A percentile compares a stretch with the other conserved stretches of the same genome.
Conservation (phyloP, 164 flowering plant species). For the Dillenia suffruticosa region DNA sequence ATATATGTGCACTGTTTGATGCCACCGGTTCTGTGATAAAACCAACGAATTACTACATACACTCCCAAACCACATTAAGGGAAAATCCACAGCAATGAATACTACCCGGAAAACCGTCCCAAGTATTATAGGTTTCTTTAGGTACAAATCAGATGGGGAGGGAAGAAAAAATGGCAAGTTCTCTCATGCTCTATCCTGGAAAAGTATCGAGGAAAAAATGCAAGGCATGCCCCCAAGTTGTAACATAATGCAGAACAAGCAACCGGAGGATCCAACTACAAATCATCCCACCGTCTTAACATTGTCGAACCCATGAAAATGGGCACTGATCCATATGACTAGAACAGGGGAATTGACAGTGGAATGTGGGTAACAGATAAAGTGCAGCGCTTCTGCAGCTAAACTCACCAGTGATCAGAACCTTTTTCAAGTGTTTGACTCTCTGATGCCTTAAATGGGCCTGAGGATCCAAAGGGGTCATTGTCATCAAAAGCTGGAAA, state of each 20-base stretch:
- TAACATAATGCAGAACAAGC: too few relatives aligned
- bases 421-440: slow-evolving; percentile 45
- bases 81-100: slow-evolving; percentile 17
- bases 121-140: neutral
- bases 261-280: too few relatives aligned
- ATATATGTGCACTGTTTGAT: too few relatives aligned
- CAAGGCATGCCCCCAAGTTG: slow-evolving; percentile 1
- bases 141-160: slow-evolving; percentile 1
- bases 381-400: too few relatives aligned
- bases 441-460: slow-evolving; percentile 69
- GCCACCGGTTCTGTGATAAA: too few relatives aligned
- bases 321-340: neutral
- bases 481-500: slow-evolving; percentile 74
- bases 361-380: too few relatives aligned
- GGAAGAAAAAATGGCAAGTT: neutral
- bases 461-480: slow-evolving; percentile 82
- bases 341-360: neutral
- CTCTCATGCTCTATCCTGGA: too few relatives aligned
- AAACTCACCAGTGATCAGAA: slow-evolving; percentile 61
- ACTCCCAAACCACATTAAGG: slow-evolving; percentile 3
- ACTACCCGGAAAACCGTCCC: neutral
- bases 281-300: slow-evolving; percentile 7
- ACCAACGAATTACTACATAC: slow-evolving; percentile 1
- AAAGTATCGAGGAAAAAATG: neutral
- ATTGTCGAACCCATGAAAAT: slow-evolving; percentile 17